Evolutionary conservation across 2,329 filamentous ascomycete species (phyloP), one percentile per base, ranked within the genome.

Genomic region (Microdochium paspali): DNA sequence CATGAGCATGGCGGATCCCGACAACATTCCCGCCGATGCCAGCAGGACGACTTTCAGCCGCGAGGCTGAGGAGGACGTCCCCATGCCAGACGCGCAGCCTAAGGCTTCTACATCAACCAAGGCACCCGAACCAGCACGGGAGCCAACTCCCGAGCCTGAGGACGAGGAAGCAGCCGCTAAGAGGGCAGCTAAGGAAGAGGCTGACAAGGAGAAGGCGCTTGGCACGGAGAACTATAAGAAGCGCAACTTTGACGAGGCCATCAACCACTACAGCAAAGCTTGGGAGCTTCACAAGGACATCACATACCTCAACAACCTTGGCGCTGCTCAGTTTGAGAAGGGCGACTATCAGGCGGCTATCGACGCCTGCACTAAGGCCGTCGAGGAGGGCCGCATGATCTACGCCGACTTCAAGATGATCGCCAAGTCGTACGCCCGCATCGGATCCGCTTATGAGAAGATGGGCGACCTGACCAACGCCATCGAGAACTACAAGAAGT

Each of bases 151-250:
- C 0, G 83, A 86, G 59, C 69, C 76, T 13, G 79, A 83, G 57
- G 89, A 95, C 55, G 90, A 95, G 60, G 93, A 97, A 66, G 78
- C 84, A 1, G 65, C 82, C 48, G 87, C 86, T 51, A 90, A 90
- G 69, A 87, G 87, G 70, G 87, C 93, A 74, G 88, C 89, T 35
- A 95, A 97, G 74, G 87, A 85, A 60, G 88, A 86, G 53, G 93
- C 90, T 42, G 93, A 98, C 58, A 87, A 90, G 65, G 87, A 96
- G 70, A 98, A 98, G 80, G 87, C 84, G 25, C 74, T 94, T 49
- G 93, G 93, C 49, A 98, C 91, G 13, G 89, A 93, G 58, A 84
- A 85, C 66, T 98, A 98, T 78, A 98, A 98, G 84, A 97, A 97
- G 80, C 85, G 89, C 57, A 84, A 96, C 63, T 96, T 98, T 56